Percentiles rank a stretch among this genome's conserved stretches.
Evolutionary conservation across 75 land plant species (phyloP).

Genomic region (Pinus tabuliformis): DNA sequence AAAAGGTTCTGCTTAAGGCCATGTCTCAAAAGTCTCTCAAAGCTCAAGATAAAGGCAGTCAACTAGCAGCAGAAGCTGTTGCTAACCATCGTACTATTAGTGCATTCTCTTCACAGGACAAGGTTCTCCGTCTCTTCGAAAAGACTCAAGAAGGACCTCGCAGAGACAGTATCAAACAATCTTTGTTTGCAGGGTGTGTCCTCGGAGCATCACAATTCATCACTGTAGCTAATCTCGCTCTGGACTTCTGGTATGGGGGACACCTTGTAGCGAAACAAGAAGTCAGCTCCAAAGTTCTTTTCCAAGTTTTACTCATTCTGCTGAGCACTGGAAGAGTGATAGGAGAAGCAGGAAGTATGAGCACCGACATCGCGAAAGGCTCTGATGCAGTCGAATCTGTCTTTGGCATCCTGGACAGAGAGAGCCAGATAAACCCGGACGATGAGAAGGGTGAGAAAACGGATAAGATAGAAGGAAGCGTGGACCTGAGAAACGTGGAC

Average conservation of each 20-base stretch:
- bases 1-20: slow-evolving; percentile 48
- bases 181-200: slow-evolving; percentile 62
- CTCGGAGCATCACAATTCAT: slow-evolving; percentile 52
- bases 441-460: too few relatives aligned
- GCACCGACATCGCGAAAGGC: slow-evolving; percentile 72
- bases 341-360: slow-evolving; percentile 85
- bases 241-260: slow-evolving; percentile 87
- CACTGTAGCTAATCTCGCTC: slow-evolving; percentile 43
- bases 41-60: slow-evolving; percentile 57
- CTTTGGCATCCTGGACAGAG: slow-evolving; percentile 60
- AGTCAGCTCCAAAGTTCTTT: slow-evolving; percentile 42
- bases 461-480: too few relatives aligned
- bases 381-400: slow-evolving; percentile 57
- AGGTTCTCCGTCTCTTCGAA: slow-evolving; percentile 49
- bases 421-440: slow-evolving; percentile 53
- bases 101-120: slow-evolving; percentile 67
- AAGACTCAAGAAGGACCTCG: slow-evolving; percentile 40
- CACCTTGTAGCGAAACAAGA: slow-evolving; percentile 32
- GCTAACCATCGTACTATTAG: slow-evolving; percentile 72
- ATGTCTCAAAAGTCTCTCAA: slow-evolving; percentile 53
- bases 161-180: slow-evolving; percentile 37
- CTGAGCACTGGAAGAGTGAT: slow-evolving; percentile 78
- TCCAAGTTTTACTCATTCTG: slow-evolving; percentile 70
- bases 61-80: slow-evolving; percentile 80
- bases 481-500: too few relatives aligned